Base-by-base conservation (phyloP, 345 rosid species). In the Gossypium thurberi region DNA sequence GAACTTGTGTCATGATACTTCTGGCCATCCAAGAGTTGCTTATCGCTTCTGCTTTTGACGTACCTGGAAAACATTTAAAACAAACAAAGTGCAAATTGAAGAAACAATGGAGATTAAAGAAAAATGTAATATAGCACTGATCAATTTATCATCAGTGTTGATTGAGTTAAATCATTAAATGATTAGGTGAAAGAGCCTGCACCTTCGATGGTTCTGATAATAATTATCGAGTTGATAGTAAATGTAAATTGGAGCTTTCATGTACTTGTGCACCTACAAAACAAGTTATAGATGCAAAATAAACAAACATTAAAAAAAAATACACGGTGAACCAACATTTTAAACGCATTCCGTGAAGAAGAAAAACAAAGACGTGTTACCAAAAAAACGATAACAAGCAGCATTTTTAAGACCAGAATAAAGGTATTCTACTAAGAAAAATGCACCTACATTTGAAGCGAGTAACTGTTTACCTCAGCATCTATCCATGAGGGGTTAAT, bases 181-280 rank as follows among this genome's bases (percentile, higher is more conserved):
- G 40, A 37, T 69, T 15, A 77, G 63, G 50, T 46, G 76, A 70
- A 77, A 75, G 60, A 71, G 75, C n/a, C 53, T 75, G 69, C 80
- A 89, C 97, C 94, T 80, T 51, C 95, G 81, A 75, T 91, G 97
- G 77, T 89, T 91, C 81, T 91, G 95, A 74, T 89, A 91, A 77
- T 87, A 91, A 82, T 89, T 89, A 82, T 91, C 97, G 58, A 91
- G 95, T 74, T 91, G 93, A 79, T 91, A 91, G 77, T 91, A 91
- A 74, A 89, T 81, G 79, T 75, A 82, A 75, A 91, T 85, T 56
- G 97, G 97, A 82, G 97, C 97, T 81, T 85, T 91, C 94, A 91
- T 91, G 84, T 74, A 40, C 84, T 87, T 91, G 78, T 59, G 77
- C 51, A 89, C 95, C 97, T 91, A 70, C 74, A 82, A 71, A 33